Evolutionary conservation across 306 rosid species (phyloP), one percentile per base, ranked within the genome.

Genomic region (Cucumis cinereus): DNA sequence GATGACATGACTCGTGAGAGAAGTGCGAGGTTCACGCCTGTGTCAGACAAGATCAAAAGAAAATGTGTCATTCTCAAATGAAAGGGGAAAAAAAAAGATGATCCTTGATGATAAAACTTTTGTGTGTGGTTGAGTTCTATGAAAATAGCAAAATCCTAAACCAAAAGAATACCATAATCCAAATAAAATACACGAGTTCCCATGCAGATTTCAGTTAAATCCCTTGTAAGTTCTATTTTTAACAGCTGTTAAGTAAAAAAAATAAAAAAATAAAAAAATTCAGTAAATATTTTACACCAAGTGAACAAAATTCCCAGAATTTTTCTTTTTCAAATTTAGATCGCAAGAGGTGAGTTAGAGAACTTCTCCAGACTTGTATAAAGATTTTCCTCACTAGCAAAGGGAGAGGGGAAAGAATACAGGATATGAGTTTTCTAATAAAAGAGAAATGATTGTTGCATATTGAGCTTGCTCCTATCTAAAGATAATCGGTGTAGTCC

Each of bases 1-100:
- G 99, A 89, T 4, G 99, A 92, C 99, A 95, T 95, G 50, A 95
- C 99, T 53, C 98, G 86, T 0, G 99, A 95, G 73, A 95, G 96
- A 26, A 95, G 96, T 61, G 99, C 87, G 83, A 95, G 83, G 85
- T 95, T 95, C 40, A 95, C 97, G 72, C 99, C 99, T 95, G 89
- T 16, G 49, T 8, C 2, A 22, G 24, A 55, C 73, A 72, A 4
- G 41, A 35, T 26, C 36, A 12, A 59, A 30, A 58, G 33, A 40
- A 64, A 12, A 56, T 38, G 10, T 49, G 16, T 49, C 59, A 71
- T 22, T 43, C n/a, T 4, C 58, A 70, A 2, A 70, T 15, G 22
- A 14, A 69, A 8, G 26, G 17, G 19, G 15, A 22, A 28, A 14
- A n/a, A 2, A 14, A 41, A 20, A 13, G 6, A 0, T 49, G 13